phyloP scores from a whole-genome alignment of 2,329 filamentous ascomycete species.

The Dothistroma pini region DNA sequence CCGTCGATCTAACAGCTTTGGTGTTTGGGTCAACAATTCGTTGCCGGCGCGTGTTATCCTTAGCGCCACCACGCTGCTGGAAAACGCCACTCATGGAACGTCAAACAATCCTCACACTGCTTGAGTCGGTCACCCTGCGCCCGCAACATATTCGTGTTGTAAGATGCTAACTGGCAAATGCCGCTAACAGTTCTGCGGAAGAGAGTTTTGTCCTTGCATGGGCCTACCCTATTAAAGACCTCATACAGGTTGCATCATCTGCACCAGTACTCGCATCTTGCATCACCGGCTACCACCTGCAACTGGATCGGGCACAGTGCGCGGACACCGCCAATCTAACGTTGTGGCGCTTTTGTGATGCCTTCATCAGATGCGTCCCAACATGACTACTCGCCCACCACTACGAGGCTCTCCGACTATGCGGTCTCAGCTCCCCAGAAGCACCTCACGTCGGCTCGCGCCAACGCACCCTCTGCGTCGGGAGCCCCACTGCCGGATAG shows the following conservation, averaged over 20 bases:
- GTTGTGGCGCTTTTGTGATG: constrained; percentile 18
- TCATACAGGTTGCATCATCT: constrained; percentile 3
- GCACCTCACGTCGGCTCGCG: constrained; percentile 15
- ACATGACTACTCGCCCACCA: constrained; percentile 14
- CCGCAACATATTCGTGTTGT: not conserved
- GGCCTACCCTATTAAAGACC: not conserved
- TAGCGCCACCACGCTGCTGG: constrained; percentile 16
- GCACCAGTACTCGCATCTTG: constrained; percentile 4
- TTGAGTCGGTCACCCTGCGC: constrained; percentile 3
- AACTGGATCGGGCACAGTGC: constrained; percentile 6
- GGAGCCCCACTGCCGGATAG: constrained; percentile 20
- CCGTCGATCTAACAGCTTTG: constrained; percentile 13
- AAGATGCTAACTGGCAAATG: not conserved
- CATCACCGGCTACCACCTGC: constrained; percentile 1
- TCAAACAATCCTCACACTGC: constrained; percentile 4
- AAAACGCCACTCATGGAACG: constrained; percentile 11
- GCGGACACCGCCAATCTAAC: constrained; percentile 16
- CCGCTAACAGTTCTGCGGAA: constrained; percentile 1
- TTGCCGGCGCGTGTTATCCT: constrained; percentile 13
- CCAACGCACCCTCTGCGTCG: constrained; percentile 19
- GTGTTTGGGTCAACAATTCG: constrained; percentile 18
- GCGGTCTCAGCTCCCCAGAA: constrained; percentile 12
- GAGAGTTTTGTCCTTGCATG: constrained; percentile 6
- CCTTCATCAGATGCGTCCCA: constrained; percentile 12
- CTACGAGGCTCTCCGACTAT: constrained; percentile 12